Evolutionary conservation across 164 flowering plant genomes (phyloP).

Genomic region (Macadamia tetraphylla): DNA sequence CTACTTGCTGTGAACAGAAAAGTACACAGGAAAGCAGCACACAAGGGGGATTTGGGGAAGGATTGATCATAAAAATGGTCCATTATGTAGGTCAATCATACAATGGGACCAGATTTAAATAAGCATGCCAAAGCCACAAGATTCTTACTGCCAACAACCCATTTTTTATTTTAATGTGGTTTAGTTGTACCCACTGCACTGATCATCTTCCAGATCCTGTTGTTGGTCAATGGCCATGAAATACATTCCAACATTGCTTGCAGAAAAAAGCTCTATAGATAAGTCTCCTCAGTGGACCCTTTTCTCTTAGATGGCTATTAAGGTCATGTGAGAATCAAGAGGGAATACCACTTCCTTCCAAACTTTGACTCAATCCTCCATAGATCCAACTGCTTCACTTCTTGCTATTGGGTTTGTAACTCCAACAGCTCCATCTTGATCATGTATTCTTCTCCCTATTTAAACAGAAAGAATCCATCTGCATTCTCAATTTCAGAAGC

Average conservation of each 20-base stretch:
- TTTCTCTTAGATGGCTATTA: not conserved
- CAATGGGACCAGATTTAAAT: no score
- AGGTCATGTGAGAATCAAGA: not conserved
- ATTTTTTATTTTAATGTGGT: not conserved
- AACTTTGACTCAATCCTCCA: not conserved
- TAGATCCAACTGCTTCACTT: constrained; percentile 20
- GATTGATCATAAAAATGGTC: no score
- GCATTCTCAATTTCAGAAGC: constrained; percentile 10
- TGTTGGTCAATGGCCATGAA: not conserved
- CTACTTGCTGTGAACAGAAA: no score
- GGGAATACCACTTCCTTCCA: not conserved
- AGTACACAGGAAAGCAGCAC: no score
- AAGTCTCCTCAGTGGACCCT: no score
- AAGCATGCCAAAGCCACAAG: no score
- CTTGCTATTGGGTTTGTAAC: not conserved
- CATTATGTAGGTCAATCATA: no score
- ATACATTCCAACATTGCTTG: not conserved
- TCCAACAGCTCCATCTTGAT: constrained; percentile 12
- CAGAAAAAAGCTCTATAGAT: not conserved
- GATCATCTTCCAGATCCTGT: not conserved
- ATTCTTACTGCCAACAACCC: no score
- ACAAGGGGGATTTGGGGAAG: no score
- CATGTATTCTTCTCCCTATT: not conserved
- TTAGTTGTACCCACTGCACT: not conserved
- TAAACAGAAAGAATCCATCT: not conserved